Evolutionary conservation across 106 monocot species (phyloP), one percentile per base, ranked within the genome.

Genomic region (Chionographis japonica): DNA sequence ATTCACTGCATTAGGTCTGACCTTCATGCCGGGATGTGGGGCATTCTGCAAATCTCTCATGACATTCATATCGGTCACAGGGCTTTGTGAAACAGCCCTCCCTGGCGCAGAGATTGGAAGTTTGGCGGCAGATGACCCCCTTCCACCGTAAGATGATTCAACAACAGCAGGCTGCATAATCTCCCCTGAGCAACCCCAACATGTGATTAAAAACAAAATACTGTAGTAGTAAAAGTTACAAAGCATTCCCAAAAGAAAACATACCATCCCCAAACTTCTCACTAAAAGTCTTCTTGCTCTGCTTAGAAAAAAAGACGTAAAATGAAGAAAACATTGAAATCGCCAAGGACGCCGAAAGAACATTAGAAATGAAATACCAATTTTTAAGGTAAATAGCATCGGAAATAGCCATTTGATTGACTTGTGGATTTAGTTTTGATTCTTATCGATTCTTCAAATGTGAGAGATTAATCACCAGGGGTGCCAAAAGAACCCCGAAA

Each of bases 221-320:
- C 6, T 58, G 9, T 2, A 54, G n/a, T 54, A 54, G 54, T 58
- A 37, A 12, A n/a, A 11, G 41, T 5, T 15, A 40, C 39, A 13
- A 60, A 7, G 13, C 6, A 69, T 40, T 8, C 56, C 3, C 6
- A 43, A 27, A 39, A 20, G 14, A 52, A 51, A n/a, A 3, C 11
- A 12, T 52, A 68, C 62, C 65, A 50, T 49, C 63, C 18, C 55
- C 6, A 51, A 56, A 58, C 13, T 52, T 65, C n/a, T 52, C 37
- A 17, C 63, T 62, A 56, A 40, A 40, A 70, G 11, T 58, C 56
- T 55, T 65, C 51, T 71, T 71, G 14, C 57, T 56, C n/a, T 36
- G 4, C 52, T 56, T 63, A 63, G 56, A 54, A 65, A 17, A 64
- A 8, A 64, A 51, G 58, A 5, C 13, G 15, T 5, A 39, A 53